phyloP scores from a whole-genome alignment of 345 rosid species.

The Eucalyptus cloeziana region DNA sequence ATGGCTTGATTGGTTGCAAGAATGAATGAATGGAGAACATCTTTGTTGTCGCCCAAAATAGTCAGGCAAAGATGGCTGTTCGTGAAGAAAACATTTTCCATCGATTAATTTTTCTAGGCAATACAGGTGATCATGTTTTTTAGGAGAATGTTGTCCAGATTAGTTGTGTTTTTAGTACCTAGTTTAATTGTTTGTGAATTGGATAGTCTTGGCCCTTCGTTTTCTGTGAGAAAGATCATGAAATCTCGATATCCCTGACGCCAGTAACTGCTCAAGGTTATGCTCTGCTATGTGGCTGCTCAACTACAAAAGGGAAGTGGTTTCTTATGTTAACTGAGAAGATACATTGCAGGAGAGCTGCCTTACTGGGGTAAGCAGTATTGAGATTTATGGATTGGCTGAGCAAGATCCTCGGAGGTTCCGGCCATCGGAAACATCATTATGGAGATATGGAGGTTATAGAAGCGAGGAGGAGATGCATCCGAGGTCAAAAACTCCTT shows the following conservation, averaged over 20 bases:
- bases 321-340: background rate
- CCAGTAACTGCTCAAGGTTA: background rate
- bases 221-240: background rate
- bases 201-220: background rate
- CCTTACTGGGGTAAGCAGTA: background rate
- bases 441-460: slow-evolving; percentile 32
- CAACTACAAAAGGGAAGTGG: background rate
- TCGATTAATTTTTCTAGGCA: background rate
- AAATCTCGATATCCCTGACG: background rate
- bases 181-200: background rate
- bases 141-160: background rate
- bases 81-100: accelerated
- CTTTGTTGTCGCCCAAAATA: accelerated
- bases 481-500: slow-evolving; percentile 26
- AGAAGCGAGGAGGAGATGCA: slow-evolving; percentile 39
- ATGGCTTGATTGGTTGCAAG: background rate
- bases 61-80: background rate
- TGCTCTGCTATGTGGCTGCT: background rate
- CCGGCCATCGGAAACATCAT: slow-evolving; percentile 38
- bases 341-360: background rate
- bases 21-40: background rate
- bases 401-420: slow-evolving; percentile 57
- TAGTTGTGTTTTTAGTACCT: background rate
- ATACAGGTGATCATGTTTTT: accelerated
- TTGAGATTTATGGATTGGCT: slow-evolving; percentile 60